These are phyloP conservation scores for Acanthamoeba lugdunensis DNA, from an alignment of 208 protist species.

Conservation along the genomic window DNA sequence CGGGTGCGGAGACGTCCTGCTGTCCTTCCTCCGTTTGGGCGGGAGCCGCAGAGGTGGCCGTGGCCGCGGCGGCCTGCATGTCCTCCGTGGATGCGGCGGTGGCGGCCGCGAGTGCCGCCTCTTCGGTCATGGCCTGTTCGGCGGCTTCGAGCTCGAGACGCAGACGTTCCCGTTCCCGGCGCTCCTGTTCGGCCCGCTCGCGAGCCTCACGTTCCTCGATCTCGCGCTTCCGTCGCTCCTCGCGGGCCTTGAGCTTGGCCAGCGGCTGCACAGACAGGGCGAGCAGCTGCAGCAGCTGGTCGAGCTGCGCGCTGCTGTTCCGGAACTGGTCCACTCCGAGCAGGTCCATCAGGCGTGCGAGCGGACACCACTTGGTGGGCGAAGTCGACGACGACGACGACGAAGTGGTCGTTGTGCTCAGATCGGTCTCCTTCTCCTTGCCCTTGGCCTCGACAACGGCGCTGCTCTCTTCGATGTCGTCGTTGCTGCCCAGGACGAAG, in stretches of 20 bases:
- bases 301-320: slow-evolving; percentile 66
- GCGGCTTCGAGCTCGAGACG: slow-evolving; percentile 8
- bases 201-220: neutral
- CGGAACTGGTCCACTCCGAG: slow-evolving; percentile 59
- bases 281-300: slow-evolving; percentile 60
- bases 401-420: neutral
- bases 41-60: too few species aligned
- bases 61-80: neutral
- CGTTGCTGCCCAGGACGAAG: slow-evolving; percentile 53
- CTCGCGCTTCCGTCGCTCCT: slow-evolving; percentile 28
- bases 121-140: slow-evolving; percentile 2
- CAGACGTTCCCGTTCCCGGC: slow-evolving; percentile 19
- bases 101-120: neutral
- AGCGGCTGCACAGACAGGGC: slow-evolving; percentile 61
- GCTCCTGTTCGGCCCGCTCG: slow-evolving; percentile 13
- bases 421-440: neutral
- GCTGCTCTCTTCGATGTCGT: neutral
- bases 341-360: slow-evolving; percentile 61
- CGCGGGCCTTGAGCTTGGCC: slow-evolving; percentile 32
- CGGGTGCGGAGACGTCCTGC: neutral
- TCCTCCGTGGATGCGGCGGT: neutral
- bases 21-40: neutral
- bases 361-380: slow-evolving; percentile 54
- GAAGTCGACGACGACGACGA: neutral
- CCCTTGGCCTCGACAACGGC: neutral